Evolutionary conservation across 2,329 filamentous ascomycete species (phyloP).

Genomic region (Fusarium xylarioides): DNA sequence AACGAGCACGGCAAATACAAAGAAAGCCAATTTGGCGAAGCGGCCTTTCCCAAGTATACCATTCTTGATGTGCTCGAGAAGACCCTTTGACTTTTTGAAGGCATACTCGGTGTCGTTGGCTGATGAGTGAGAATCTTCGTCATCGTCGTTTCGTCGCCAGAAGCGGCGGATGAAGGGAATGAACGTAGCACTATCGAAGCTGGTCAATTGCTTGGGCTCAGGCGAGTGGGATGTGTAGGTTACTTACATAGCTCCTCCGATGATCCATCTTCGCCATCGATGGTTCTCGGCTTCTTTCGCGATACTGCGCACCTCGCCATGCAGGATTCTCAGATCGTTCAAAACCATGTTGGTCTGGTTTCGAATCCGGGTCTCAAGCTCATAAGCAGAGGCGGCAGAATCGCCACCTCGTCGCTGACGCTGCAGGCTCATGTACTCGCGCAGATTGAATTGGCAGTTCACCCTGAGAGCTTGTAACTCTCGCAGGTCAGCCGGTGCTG

Average conservation of each 20-base stretch:
- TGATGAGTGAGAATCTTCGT: constrained; percentile 49
- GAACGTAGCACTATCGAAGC: constrained; percentile 55
- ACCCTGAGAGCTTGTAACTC: constrained; percentile 47
- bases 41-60: constrained; percentile 55
- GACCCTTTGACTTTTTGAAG: constrained; percentile 59
- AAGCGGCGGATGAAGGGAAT: constrained; percentile 62
- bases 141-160: constrained; percentile 56
- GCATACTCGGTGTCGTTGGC: constrained; percentile 67
- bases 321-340: constrained; percentile 55
- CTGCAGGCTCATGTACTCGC: constrained; percentile 49
- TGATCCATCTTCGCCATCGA: constrained; percentile 62
- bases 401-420: constrained; percentile 43
- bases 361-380: constrained; percentile 56
- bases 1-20: constrained; percentile 66
- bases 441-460: constrained; percentile 49
- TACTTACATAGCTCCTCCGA: constrained; percentile 62
- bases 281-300: constrained; percentile 57
- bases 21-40: constrained; percentile 60
- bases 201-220: background rate
- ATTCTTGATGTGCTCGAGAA: constrained; percentile 60
- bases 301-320: constrained; percentile 55
- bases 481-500: constrained; percentile 33
- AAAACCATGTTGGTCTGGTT: constrained; percentile 55
- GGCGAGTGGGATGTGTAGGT: background rate
- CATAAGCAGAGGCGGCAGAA: constrained; percentile 45